Conservation (phyloP, 257 asterid species). For the Jacaranda copaia region DNA sequence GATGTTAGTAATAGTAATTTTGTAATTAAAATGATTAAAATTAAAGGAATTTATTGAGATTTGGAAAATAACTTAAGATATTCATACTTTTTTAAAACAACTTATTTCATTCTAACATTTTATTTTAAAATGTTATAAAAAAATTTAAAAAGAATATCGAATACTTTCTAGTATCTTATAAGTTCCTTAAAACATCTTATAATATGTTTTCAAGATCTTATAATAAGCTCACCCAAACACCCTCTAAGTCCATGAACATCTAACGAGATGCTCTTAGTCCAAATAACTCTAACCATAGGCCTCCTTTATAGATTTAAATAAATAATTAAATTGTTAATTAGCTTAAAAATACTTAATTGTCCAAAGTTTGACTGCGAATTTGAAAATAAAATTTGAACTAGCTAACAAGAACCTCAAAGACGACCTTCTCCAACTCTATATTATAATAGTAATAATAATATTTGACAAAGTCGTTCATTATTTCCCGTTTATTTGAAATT, state of each 20-base stretch:
- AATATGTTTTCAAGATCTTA: no score
- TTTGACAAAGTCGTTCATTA: not conserved
- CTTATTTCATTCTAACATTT: no score
- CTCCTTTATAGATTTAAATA: not conserved
- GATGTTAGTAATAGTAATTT: no score
- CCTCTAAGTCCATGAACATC: not conserved
- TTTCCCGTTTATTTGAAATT: not conserved
- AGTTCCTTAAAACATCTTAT: no score
- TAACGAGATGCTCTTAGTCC: not conserved
- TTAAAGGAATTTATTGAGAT: no score
- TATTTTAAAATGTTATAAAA: no score
- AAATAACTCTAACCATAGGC: not conserved
- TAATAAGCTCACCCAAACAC: no score
- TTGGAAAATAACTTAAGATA: no score
- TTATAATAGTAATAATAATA: not conserved
- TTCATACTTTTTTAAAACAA: no score
- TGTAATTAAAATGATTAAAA: no score
- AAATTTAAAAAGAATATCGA: no score
- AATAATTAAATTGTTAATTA: not conserved
- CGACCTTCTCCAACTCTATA: not conserved
- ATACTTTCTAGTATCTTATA: no score
- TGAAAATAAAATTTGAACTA: not conserved
- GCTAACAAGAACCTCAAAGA: not conserved
- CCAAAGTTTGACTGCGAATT: not conserved
- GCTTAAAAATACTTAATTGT: not conserved